Conservation (phyloP, 2,329 filamentous ascomycete species). For the Diaporthe citrichinensis region DNA sequence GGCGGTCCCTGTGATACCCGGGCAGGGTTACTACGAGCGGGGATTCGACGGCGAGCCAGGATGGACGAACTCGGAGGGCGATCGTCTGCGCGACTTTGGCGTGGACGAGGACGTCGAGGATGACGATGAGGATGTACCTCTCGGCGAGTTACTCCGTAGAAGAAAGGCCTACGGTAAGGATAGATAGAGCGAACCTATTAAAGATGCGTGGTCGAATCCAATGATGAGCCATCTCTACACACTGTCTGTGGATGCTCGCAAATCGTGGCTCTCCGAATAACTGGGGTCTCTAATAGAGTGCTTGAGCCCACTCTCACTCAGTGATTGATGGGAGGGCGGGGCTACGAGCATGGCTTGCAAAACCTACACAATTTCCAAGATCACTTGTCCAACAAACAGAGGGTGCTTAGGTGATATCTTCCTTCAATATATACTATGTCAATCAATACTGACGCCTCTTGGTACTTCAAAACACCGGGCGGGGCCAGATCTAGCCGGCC, state of each 20-base stretch:
- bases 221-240: neutral
- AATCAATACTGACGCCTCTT: slow-evolving; percentile 25
- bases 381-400: neutral
- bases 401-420: slow-evolving; percentile 5
- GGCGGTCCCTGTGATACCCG: slow-evolving; percentile 33
- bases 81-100: slow-evolving; percentile 81
- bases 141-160: slow-evolving; percentile 76
- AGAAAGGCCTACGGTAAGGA: slow-evolving; percentile 55
- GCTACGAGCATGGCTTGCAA: too few species aligned
- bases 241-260: neutral
- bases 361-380: neutral
- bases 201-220: neutral
- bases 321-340: neutral
- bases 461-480: slow-evolving; percentile 24
- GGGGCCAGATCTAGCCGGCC: slow-evolving; percentile 3
- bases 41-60: slow-evolving; percentile 64
- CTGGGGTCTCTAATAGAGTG: neutral
- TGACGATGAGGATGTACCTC: slow-evolving; percentile 73
- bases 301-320: neutral
- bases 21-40: slow-evolving; percentile 45
- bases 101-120: slow-evolving; percentile 76
- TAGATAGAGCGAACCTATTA: neutral
- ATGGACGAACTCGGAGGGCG: slow-evolving; percentile 84
- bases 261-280: too few species aligned
- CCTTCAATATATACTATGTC: slow-evolving; percentile 25